Percentiles rank a stretch among this genome's conserved stretches.
phyloP scores from a whole-genome alignment of 2,329 filamentous ascomycete genomes.

The Hypoxylon sp. region DNA sequence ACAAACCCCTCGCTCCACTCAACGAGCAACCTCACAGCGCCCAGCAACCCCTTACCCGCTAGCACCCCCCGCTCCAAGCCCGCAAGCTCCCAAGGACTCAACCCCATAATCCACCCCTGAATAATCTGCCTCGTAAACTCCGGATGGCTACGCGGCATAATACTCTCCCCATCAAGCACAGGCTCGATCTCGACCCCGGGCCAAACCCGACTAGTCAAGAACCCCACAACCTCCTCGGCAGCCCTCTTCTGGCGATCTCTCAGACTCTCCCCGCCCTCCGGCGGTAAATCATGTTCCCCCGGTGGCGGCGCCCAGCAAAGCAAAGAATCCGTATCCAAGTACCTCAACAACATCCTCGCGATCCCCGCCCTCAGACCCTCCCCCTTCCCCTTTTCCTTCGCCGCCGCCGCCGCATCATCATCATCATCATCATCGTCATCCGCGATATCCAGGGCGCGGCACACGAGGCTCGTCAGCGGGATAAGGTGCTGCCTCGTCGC shows the following conservation, averaged over 20 bases:
- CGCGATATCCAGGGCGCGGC: constrained; percentile 85
- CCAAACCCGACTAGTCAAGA: constrained; percentile 82
- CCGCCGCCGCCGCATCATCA: constrained; percentile 54
- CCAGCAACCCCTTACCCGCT: constrained; percentile 88
- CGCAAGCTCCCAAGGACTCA: constrained; percentile 86
- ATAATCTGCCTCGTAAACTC: constrained; percentile 83
- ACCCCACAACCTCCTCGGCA: constrained; percentile 79
- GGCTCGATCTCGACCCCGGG: constrained; percentile 84
- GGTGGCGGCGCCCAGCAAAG: constrained; percentile 85
- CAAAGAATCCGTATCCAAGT: constrained; percentile 91
- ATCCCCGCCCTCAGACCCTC: constrained; percentile 73
- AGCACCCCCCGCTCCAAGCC: constrained; percentile 87
- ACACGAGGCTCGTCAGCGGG: constrained; percentile 87
- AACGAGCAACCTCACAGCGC: constrained; percentile 81
- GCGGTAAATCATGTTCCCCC: constrained; percentile 60
- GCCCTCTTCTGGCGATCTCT: constrained; percentile 79
- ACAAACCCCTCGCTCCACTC: constrained; percentile 88
- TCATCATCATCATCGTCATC: too few relatives aligned
- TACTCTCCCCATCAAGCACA: constrained; percentile 83
- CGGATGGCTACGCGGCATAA: constrained; percentile 81
- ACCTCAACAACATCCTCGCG: constrained; percentile 79
- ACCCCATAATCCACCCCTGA: constrained; percentile 79
- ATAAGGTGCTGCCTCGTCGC: constrained; percentile 89
- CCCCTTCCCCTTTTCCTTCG: too few relatives aligned
- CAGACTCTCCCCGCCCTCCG: constrained; percentile 68